Conservation (phyloP, 75 land plant genomes). For the Larix kaempferi region DNA sequence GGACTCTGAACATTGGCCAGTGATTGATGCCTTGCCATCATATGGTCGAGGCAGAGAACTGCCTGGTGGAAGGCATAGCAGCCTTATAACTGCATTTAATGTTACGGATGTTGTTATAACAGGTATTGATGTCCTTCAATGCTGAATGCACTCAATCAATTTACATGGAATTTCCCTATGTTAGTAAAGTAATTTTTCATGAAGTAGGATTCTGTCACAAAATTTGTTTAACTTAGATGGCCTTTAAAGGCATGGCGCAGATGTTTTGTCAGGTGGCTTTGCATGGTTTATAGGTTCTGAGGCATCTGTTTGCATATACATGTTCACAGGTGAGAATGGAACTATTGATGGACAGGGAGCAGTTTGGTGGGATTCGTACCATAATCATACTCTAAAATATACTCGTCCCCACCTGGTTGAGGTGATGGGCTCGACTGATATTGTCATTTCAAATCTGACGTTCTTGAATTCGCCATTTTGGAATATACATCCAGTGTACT, state of each 20-base stretch:
- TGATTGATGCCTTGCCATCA: slow-evolving; percentile 75
- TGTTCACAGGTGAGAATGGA: slow-evolving; percentile 60
- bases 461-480: slow-evolving; percentile 80
- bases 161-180: no score
- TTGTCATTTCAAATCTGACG: slow-evolving; percentile 64
- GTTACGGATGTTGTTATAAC: slow-evolving; percentile 79
- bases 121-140: slow-evolving; percentile 24
- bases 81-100: slow-evolving; percentile 65
- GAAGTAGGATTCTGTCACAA: no score
- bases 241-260: no score
- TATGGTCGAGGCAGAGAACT: slow-evolving; percentile 82
- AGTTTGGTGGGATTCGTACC: slow-evolving; percentile 74
- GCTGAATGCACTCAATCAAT: no score
- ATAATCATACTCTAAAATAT: slow-evolving; percentile 37
- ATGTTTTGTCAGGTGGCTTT: no score
- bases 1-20: slow-evolving; percentile 74
- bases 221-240: no score
- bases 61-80: slow-evolving; percentile 69
- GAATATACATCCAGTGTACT: slow-evolving; percentile 86
- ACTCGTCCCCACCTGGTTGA: slow-evolving; percentile 79
- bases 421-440: slow-evolving; percentile 52
- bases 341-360: slow-evolving; percentile 86
- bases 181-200: no score
- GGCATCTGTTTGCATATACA: no score
- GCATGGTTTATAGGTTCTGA: no score